Evolutionary conservation across 129 eudicot genomes (phyloP).

Genomic region (Flaveria bidentis): DNA sequence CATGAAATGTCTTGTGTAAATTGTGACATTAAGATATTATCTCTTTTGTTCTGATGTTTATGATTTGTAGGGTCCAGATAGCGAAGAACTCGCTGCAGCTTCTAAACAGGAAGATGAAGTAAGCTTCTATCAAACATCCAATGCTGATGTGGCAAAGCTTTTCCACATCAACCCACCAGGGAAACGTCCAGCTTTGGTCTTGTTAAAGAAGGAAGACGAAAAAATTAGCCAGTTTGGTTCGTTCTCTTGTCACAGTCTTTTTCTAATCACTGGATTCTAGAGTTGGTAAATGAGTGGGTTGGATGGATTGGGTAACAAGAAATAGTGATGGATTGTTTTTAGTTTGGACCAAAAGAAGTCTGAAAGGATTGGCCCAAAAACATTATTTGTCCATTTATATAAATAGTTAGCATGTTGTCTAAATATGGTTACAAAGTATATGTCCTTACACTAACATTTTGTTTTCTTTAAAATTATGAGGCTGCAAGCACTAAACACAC

Average conservation of each 20-base stretch:
- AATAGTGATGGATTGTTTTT: background rate
- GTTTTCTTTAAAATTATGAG: background rate
- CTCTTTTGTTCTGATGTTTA: slow-evolving; percentile 8
- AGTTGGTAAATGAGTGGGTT: background rate
- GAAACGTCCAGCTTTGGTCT: slow-evolving; percentile 66
- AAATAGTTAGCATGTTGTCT: background rate
- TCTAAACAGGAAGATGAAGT: slow-evolving; percentile 76
- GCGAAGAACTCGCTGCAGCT: slow-evolving; percentile 76
- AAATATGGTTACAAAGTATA: background rate
- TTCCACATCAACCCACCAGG: slow-evolving; percentile 67
- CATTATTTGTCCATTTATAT: background rate
- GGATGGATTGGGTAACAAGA: background rate
- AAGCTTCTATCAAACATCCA: slow-evolving; percentile 68
- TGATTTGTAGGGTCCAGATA: slow-evolving; percentile 58
- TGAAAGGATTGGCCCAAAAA: background rate
- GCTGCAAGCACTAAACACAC: slow-evolving; percentile 5
- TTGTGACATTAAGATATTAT: background rate
- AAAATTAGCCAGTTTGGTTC: slow-evolving; percentile 59
- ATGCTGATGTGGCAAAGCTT: slow-evolving; percentile 69
- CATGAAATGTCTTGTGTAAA: background rate
- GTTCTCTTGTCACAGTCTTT: slow-evolving; percentile 30
- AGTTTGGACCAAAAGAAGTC: slow-evolving; percentile 1
- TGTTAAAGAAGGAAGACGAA: slow-evolving; percentile 78
- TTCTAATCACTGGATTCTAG: background rate
- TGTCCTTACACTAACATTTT: background rate